Evolutionary conservation across 805 yeast species (phyloP).

Genomic region (Lipomyces mesembrius): DNA sequence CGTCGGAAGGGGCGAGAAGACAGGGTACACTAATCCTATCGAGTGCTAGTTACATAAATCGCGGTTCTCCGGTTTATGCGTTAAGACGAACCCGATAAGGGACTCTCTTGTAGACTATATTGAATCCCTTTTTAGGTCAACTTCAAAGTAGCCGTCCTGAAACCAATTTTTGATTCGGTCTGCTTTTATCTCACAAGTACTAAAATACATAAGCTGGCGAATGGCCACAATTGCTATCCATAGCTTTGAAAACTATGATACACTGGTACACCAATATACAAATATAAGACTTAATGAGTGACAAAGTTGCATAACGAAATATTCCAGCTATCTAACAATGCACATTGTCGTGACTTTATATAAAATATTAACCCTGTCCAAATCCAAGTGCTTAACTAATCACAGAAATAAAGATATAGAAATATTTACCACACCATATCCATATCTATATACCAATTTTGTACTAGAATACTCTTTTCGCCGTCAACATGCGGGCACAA

Average conservation of each 20-base stretch:
- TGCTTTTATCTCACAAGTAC: not conserved
- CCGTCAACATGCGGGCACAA: not conserved
- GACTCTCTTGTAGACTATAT: too few species aligned
- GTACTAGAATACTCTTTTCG: not conserved
- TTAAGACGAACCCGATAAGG: too few species aligned
- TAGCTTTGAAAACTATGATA: not conserved
- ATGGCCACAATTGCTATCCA: not conserved
- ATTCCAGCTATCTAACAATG: not conserved
- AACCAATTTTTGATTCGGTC: not conserved
- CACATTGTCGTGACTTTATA: not conserved
- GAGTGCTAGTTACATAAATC: too few species aligned
- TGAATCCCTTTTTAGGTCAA: too few species aligned
- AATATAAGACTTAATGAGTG: not conserved
- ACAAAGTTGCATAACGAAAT: not conserved
- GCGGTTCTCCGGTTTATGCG: too few species aligned
- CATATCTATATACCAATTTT: not conserved
- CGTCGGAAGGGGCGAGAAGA: too few species aligned
- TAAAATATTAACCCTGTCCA: not conserved
- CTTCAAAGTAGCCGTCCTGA: not conserved
- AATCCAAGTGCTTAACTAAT: not conserved
- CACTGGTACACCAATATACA: not conserved
- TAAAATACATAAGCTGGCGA: not conserved
- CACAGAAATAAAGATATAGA: not conserved
- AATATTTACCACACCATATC: not conserved
- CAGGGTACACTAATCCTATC: too few species aligned